Percentiles rank a stretch among this genome's conserved stretches.
phyloP scores from a whole-genome alignment of 108 stramenopile species.

The Nannochloropsis gaditana region DNA sequence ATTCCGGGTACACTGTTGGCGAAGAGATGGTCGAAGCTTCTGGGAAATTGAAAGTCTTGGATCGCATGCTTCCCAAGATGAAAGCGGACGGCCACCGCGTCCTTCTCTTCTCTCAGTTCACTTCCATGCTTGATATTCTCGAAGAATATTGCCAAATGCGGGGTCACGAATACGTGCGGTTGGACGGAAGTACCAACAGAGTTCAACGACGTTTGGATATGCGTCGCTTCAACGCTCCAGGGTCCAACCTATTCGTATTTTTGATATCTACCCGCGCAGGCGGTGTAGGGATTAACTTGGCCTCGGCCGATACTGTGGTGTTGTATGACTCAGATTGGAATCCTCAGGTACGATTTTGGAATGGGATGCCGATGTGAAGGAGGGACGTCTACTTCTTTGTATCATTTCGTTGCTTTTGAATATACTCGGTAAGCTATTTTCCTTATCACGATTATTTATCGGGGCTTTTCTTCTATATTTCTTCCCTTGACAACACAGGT shows the following conservation, averaged over 20 bases:
- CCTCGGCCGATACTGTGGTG: slow-evolving; percentile 88
- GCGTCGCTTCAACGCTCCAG: slow-evolving; percentile 51
- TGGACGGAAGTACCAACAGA: slow-evolving; percentile 63
- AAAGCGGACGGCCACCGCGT: slow-evolving; percentile 49
- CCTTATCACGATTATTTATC: too few species aligned
- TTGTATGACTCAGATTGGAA: slow-evolving; percentile 94
- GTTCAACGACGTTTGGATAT: slow-evolving; percentile 46
- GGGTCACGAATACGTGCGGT: slow-evolving; percentile 48
- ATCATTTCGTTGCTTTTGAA: background rate
- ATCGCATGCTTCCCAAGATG: slow-evolving; percentile 52
- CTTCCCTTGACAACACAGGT: slow-evolving; percentile 29
- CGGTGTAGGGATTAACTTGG: slow-evolving; percentile 67
- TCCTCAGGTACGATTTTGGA: slow-evolving; percentile 61
- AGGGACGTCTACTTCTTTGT: background rate
- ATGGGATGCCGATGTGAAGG: background rate
- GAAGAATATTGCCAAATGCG: slow-evolving; percentile 49
- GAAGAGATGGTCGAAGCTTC: slow-evolving; percentile 51
- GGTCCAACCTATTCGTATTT: slow-evolving; percentile 38
- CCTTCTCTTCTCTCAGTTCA: slow-evolving; percentile 57
- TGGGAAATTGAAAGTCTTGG: slow-evolving; percentile 53
- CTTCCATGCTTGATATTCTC: slow-evolving; percentile 55
- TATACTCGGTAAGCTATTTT: background rate
- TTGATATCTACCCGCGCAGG: slow-evolving; percentile 55
- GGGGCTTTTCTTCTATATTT: too few species aligned
- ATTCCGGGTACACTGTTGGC: slow-evolving; percentile 29